A percentile compares a stretch with the other conserved stretches of the same genome.
phyloP scores from a whole-genome alignment of 768 basidiomycete species.

The Auricularia auricula-judae region DNA sequence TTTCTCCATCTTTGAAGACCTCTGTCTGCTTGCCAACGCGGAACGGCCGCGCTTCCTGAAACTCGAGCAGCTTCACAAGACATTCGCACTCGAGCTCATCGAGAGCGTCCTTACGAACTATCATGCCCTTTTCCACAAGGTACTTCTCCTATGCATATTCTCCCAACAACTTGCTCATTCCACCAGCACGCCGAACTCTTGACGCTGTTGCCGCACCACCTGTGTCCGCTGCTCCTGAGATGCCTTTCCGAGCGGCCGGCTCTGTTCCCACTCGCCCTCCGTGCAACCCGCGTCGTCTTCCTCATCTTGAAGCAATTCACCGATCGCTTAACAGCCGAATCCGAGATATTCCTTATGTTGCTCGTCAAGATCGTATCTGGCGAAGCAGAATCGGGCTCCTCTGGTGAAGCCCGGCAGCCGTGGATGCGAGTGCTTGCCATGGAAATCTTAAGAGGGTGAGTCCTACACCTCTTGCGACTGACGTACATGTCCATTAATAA shows the following conservation, averaged over 20 bases:
- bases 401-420: slow-evolving; percentile 46
- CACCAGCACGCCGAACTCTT: slow-evolving; percentile 70
- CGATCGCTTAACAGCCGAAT: slow-evolving; percentile 64
- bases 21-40: slow-evolving; percentile 78
- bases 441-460: slow-evolving; percentile 83
- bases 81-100: slow-evolving; percentile 92
- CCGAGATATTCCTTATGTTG: slow-evolving; percentile 72
- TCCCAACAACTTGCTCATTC: background rate
- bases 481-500: background rate
- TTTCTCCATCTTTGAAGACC: slow-evolving; percentile 82
- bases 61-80: slow-evolving; percentile 75
- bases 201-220: slow-evolving; percentile 77
- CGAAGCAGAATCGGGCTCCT: slow-evolving; percentile 13
- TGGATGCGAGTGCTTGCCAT: slow-evolving; percentile 91
- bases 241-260: slow-evolving; percentile 66
- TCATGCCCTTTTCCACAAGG: slow-evolving; percentile 74
- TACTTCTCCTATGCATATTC: slow-evolving; percentile 18
- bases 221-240: slow-evolving; percentile 83
- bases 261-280: slow-evolving; percentile 76
- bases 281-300: slow-evolving; percentile 89
- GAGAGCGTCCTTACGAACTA: slow-evolving; percentile 95
- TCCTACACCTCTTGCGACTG: slow-evolving; percentile 1
- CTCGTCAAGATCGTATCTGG: slow-evolving; percentile 30
- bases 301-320: slow-evolving; percentile 88
- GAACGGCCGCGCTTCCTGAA: slow-evolving; percentile 75